Evolutionary conservation across 73 alveolate genomes (phyloP).

Genomic region (Urostyla sp.): DNA sequence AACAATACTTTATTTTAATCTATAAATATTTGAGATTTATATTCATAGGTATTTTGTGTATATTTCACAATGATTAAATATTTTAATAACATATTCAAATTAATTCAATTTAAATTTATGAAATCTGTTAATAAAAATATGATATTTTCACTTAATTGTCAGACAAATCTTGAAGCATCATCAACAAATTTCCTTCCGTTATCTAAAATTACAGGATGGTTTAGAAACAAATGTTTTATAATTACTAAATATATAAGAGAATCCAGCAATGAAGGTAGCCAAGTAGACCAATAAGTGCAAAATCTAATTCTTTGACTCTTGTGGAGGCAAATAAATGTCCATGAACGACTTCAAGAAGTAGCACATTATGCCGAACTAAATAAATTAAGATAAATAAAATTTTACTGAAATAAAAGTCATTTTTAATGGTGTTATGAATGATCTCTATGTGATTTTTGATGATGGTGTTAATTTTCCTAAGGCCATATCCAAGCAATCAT

Average conservation of each 20-base stretch:
- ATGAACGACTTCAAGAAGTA: background rate
- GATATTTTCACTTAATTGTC: too few species aligned
- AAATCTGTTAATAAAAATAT: too few species aligned
- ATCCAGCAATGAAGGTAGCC: constrained; percentile 7
- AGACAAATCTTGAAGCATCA: constrained; percentile 37
- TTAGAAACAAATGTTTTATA: background rate
- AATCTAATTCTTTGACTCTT: background rate
- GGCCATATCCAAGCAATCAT: constrained; percentile 82
- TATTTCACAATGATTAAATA: too few species aligned
- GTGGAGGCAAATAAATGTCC: background rate
- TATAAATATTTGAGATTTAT: too few species aligned
- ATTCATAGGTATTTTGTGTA: too few species aligned
- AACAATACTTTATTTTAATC: background rate
- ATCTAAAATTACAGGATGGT: background rate
- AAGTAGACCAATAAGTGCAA: background rate
- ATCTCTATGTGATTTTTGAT: background rate
- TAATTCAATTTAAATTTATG: too few species aligned
- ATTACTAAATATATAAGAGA: constrained; percentile 7
- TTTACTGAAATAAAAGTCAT: constrained; percentile 19
- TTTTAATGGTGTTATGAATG: constrained; percentile 8
- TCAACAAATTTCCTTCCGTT: constrained; percentile 54
- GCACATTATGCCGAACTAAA: background rate
- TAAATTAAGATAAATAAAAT: background rate
- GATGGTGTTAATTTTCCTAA: constrained; percentile 38
- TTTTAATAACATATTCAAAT: too few species aligned